Evolutionary conservation across 1,284 basidiomycete species (phyloP).

Genomic region (Abortiporus biennis): DNA sequence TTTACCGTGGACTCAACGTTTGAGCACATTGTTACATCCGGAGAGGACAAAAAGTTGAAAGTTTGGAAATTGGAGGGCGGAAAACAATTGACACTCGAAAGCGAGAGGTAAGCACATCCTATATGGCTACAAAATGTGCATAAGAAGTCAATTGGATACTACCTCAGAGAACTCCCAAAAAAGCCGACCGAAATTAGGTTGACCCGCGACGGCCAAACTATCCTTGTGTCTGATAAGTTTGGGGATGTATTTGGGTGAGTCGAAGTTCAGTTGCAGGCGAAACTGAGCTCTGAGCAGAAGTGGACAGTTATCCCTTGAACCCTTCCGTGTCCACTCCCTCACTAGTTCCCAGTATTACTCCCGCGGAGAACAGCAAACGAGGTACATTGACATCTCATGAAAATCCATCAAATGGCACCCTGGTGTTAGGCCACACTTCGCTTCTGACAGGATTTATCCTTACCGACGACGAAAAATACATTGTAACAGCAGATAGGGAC

Average conservation of each 20-base stretch:
- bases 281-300: neutral
- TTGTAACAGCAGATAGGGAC: constrained; percentile 87
- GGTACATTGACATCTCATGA: constrained; percentile 55
- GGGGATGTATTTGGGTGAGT: constrained; percentile 76
- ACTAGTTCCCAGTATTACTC: neutral
- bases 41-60: constrained; percentile 77
- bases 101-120: constrained; percentile 50
- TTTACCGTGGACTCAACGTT: constrained; percentile 44
- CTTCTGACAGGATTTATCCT: constrained; percentile 72
- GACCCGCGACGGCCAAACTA: constrained; percentile 49
- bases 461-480: constrained; percentile 58
- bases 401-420: constrained; percentile 67
- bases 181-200: constrained; percentile 63
- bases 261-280: too few relatives aligned
- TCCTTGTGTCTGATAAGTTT: constrained; percentile 80
- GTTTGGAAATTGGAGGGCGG: constrained; percentile 62
- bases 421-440: constrained; percentile 84
- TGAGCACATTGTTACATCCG: constrained; percentile 54
- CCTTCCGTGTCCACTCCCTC: constrained; percentile 10
- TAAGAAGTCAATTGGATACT: too few relatives aligned
- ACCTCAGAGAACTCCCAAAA: constrained; percentile 70
- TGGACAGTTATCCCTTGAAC: constrained; percentile 42
- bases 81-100: constrained; percentile 52
- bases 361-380: constrained; percentile 19
- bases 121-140: neutral